phyloP scores from a whole-genome alignment of 1,139 yeast genomes.

The Geotrichum aggregatum region DNA sequence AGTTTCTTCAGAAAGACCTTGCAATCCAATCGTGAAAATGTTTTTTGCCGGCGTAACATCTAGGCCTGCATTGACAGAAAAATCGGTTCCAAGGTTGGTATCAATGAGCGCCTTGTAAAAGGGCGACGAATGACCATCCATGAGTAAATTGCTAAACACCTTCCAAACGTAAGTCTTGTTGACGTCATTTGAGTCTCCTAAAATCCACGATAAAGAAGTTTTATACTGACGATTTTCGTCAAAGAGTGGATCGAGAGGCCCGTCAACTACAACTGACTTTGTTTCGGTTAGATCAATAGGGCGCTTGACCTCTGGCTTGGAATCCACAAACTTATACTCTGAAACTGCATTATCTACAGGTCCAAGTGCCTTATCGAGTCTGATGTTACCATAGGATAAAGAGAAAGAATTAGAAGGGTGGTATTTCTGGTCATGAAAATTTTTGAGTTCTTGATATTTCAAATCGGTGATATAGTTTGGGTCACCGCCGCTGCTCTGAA shows the following conservation, averaged over 20 bases:
- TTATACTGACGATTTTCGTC: constrained; percentile 69
- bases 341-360: constrained; percentile 53
- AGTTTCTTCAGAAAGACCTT: constrained; percentile 59
- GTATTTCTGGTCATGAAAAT: constrained; percentile 69
- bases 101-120: constrained; percentile 81
- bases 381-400: constrained; percentile 80
- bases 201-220: constrained; percentile 81
- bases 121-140: constrained; percentile 92
- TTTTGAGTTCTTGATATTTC: constrained; percentile 66
- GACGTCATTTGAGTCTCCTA: constrained; percentile 67
- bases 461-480: constrained; percentile 75
- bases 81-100: constrained; percentile 79
- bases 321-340: constrained; percentile 42
- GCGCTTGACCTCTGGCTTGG: constrained; percentile 35
- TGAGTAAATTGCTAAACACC: constrained; percentile 63
- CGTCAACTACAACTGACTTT: constrained; percentile 46
- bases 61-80: constrained; percentile 80
- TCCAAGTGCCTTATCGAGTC: constrained; percentile 57
- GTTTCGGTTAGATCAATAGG: constrained; percentile 47
- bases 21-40: constrained; percentile 80
- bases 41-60: constrained; percentile 78
- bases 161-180: constrained; percentile 73
- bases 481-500: constrained; percentile 93
- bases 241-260: constrained; percentile 82
- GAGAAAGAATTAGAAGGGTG: constrained; percentile 89